Evolutionary conservation across 164 flowering plant genomes (phyloP).

Genomic region (Kalanchoe fedtschenkoi): DNA sequence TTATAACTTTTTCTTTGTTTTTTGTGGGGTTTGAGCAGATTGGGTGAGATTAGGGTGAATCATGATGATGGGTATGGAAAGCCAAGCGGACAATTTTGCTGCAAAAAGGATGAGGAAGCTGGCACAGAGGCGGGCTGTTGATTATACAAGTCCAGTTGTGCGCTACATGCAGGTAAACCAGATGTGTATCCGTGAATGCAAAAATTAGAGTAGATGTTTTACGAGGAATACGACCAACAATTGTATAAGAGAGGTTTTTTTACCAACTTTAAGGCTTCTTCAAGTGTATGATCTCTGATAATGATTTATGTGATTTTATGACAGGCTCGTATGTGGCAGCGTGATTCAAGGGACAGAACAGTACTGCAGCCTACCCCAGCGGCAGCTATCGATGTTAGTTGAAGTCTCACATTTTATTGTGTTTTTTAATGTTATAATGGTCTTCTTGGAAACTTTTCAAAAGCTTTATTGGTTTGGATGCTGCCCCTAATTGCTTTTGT

Average conservation of each 20-base stretch:
- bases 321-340: slow-evolving; percentile 89
- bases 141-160: slow-evolving; percentile 93
- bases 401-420: not conserved
- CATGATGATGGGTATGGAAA: slow-evolving; percentile 1
- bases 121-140: slow-evolving; percentile 91
- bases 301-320: slow-evolving; percentile 3
- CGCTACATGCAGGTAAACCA: slow-evolving; percentile 79
- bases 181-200: not conserved
- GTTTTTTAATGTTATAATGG: not conserved
- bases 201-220: not conserved
- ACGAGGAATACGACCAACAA: not conserved
- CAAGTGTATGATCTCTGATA: not conserved
- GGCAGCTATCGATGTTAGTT: slow-evolving; percentile 94
- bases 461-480: not conserved
- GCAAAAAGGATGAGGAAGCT: slow-evolving; percentile 91
- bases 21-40: not conserved
- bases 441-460: not conserved
- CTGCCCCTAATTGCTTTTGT: not conserved
- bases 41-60: not conserved
- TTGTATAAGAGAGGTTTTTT: not conserved
- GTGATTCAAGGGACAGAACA: slow-evolving; percentile 81
- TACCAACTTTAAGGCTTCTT: not conserved
- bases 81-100: slow-evolving; percentile 66
- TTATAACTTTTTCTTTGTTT: no score
- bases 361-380: slow-evolving; percentile 88